Percentiles rank a stretch among this genome's conserved stretches.
phyloP scores from a whole-genome alignment of 768 basidiomycete genomes.

The Rhizopogon vesiculosus region DNA sequence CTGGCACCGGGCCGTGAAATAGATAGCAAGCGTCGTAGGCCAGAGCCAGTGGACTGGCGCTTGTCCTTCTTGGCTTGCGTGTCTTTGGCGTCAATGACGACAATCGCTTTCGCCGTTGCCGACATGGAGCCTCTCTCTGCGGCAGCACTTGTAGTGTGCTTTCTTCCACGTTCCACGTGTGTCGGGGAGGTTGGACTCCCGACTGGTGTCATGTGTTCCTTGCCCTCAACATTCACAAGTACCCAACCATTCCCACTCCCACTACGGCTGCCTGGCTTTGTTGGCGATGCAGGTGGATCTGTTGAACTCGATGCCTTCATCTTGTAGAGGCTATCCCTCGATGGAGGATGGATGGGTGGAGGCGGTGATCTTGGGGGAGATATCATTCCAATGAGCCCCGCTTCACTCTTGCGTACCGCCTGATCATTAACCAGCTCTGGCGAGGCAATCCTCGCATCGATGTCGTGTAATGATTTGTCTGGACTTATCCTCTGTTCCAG shows the following conservation, averaged over 20 bases:
- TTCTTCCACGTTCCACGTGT: conserved; percentile 25
- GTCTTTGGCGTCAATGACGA: conserved; percentile 54
- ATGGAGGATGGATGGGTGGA: conserved; percentile 21
- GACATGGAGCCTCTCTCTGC: conserved; percentile 31
- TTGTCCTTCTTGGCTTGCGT: conserved; percentile 20
- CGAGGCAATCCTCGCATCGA: conserved; percentile 44
- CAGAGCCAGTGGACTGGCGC: conserved; percentile 23
- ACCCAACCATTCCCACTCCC: conserved; percentile 59
- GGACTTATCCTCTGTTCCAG: conserved; percentile 22
- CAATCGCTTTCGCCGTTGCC: conserved; percentile 58
- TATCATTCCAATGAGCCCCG: conserved; percentile 52
- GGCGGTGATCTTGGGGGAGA: conserved; percentile 24
- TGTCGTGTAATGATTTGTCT: conserved; percentile 41
- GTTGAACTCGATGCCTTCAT: conserved; percentile 15
- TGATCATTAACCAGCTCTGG: conserved; percentile 47
- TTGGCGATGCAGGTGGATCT: conserved; percentile 25
- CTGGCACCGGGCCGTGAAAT: conserved; percentile 23
- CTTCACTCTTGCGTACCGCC: conserved; percentile 56
- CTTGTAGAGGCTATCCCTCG: conserved; percentile 19
- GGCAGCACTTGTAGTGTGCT: conserved; percentile 9
- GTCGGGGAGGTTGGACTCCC: conserved; percentile 22
- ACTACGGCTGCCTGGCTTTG: conserved; percentile 27
- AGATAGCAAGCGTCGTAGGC: conserved; percentile 27
- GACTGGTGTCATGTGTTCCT: conserved; percentile 24
- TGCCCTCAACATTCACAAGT: conserved; percentile 55